Evolutionary conservation across 495 filamentous ascomycete genomes (phyloP).

Genomic region (Aspergillus ostianus): DNA sequence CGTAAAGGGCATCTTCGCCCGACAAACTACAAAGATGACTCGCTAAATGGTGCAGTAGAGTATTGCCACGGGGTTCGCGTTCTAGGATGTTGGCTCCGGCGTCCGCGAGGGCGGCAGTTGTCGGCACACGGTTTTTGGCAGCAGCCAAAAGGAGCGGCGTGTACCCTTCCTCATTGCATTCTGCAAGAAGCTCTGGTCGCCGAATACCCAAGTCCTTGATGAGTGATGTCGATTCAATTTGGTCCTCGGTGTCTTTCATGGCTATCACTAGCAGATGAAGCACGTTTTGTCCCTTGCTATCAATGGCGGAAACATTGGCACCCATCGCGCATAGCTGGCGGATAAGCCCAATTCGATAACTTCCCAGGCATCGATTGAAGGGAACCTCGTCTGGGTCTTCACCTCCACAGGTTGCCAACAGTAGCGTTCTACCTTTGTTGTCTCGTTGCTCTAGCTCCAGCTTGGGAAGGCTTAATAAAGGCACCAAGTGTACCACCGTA

Average conservation of each 20-base stretch:
- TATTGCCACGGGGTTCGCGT: conserved; percentile 5
- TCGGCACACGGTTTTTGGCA: not conserved
- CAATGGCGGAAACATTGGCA: not conserved
- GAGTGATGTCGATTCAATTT: not conserved
- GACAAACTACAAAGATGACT: not conserved
- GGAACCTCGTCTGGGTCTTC: not conserved
- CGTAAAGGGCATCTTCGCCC: not conserved
- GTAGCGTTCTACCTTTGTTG: not conserved
- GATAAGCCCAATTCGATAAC: not conserved
- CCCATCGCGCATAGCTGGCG: conserved; percentile 1
- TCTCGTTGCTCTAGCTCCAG: conserved; percentile 4
- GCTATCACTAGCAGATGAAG: not conserved
- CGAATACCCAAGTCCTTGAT: not conserved
- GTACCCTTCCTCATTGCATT: not conserved
- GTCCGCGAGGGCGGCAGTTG: not conserved
- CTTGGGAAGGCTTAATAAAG: not conserved
- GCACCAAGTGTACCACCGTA: not conserved
- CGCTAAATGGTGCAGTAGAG: not conserved
- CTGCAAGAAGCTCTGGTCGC: not conserved
- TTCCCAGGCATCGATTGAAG: no score
- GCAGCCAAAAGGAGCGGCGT: conserved; percentile 6
- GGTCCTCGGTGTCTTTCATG: not conserved
- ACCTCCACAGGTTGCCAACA: conserved; percentile 2
- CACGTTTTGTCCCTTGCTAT: not conserved
- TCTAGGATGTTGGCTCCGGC: not conserved